Conservation (phyloP, 1,284 basidiomycete species). For the Fomitopsis schrenkii region DNA sequence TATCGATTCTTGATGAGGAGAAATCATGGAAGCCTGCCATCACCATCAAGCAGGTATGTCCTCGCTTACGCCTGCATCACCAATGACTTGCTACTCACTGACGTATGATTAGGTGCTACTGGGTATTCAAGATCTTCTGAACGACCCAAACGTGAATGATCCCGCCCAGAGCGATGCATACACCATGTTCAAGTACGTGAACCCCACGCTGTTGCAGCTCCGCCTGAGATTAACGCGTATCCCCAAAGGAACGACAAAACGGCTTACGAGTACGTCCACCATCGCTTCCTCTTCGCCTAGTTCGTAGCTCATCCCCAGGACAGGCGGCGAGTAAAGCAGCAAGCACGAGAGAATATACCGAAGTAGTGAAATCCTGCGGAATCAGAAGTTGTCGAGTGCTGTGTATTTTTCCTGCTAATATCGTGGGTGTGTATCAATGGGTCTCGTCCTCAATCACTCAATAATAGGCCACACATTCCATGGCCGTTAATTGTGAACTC, state of each 20-base stretch:
- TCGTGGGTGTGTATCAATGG: neutral
- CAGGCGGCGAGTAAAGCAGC: conserved; percentile 73
- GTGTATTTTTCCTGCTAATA: conserved; percentile 11
- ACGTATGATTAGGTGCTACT: conserved; percentile 71
- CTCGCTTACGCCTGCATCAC: neutral
- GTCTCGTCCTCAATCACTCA: neutral
- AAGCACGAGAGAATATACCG: conserved; percentile 82
- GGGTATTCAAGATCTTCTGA: conserved; percentile 91
- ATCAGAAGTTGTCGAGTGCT: conserved; percentile 5
- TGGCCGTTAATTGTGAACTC: neutral
- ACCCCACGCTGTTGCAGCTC: neutral
- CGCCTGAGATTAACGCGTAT: neutral
- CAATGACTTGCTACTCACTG: neutral
- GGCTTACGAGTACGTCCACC: conserved; percentile 75
- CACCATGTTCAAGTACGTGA: conserved; percentile 90
- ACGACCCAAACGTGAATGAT: conserved; percentile 93
- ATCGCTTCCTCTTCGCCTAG: neutral
- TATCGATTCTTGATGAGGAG: conserved; percentile 98
- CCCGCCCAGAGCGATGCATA: conserved; percentile 97
- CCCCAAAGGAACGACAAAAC: conserved; percentile 76
- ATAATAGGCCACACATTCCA: neutral
- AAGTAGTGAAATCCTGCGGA: conserved; percentile 44
- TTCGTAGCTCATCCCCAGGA: conserved; percentile 5
- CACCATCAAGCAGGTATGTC: conserved; percentile 91
- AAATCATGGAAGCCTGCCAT: conserved; percentile 99